Evolutionary conservation across 1,284 basidiomycete genomes (phyloP).

Genomic region (Papiliotrema laurentii): DNA sequence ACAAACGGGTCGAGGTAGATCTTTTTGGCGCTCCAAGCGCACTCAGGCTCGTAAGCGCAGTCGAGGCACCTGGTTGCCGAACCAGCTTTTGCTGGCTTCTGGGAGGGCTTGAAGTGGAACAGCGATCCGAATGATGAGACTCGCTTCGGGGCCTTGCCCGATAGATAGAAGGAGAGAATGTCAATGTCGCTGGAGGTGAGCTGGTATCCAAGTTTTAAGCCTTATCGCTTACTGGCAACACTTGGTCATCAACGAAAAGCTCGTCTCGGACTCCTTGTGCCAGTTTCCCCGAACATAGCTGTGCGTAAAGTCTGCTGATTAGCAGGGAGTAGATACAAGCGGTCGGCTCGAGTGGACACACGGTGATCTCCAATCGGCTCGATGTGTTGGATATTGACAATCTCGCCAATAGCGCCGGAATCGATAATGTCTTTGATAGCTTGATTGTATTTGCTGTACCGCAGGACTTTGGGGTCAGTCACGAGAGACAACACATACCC

Average conservation of each 20-base stretch:
- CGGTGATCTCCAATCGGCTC: slow-evolving; percentile 37
- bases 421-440: slow-evolving; percentile 65
- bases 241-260: slow-evolving; percentile 80
- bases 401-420: slow-evolving; percentile 65
- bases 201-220: background rate
- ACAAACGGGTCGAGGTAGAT: slow-evolving; percentile 20
- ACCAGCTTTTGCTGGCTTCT: slow-evolving; percentile 65
- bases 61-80: slow-evolving; percentile 65
- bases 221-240: slow-evolving; percentile 63
- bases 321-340: slow-evolving; percentile 52
- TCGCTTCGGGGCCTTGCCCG: slow-evolving; percentile 54
- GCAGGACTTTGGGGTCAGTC: slow-evolving; percentile 57
- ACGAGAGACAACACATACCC: background rate
- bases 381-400: slow-evolving; percentile 60
- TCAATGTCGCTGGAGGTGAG: slow-evolving; percentile 64
- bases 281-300: slow-evolving; percentile 66
- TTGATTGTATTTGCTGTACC: slow-evolving; percentile 75
- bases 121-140: slow-evolving; percentile 80
- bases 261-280: slow-evolving; percentile 63
- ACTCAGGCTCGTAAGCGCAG: slow-evolving; percentile 65
- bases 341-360: slow-evolving; percentile 46
- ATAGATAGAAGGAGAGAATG: slow-evolving; percentile 64
- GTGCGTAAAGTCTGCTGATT: slow-evolving; percentile 65
- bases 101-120: slow-evolving; percentile 67
- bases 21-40: slow-evolving; percentile 79